These are phyloP conservation scores for Apiospora rasikravindrae DNA, from an alignment of 2,329 filamentous ascomycete genomes.

Conservation along the genomic window DNA sequence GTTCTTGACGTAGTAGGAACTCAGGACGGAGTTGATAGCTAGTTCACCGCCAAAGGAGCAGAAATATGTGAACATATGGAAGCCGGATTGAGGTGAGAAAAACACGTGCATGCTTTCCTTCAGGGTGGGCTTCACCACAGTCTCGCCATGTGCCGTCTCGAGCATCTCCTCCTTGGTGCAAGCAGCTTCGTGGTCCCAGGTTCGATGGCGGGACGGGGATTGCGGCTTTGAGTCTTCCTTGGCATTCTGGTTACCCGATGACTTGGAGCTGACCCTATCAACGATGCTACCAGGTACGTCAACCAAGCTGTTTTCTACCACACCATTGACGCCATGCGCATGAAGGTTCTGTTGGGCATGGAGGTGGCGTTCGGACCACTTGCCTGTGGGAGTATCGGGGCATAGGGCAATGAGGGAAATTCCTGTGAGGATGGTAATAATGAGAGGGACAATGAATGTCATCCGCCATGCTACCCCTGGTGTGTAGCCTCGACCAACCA, in stretches of 20 bases:
- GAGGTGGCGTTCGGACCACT: constrained; percentile 75
- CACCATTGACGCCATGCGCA: constrained; percentile 44
- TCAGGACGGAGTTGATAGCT: constrained; percentile 65
- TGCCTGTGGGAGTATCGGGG: constrained; percentile 81
- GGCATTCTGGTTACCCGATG: constrained; percentile 49
- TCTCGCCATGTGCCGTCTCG: constrained; percentile 58
- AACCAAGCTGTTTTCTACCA: constrained; percentile 49
- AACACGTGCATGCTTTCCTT: constrained; percentile 51
- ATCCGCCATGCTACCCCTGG: constrained; percentile 81
- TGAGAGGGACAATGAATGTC: constrained; percentile 82
- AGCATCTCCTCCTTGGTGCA: constrained; percentile 58
- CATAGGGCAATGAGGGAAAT: constrained; percentile 74
- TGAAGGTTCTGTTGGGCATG: constrained; percentile 59
- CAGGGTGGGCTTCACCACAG: constrained; percentile 61
- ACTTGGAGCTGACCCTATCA: constrained; percentile 43
- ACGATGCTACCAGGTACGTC: constrained; percentile 56
- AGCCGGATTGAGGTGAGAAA: constrained; percentile 59
- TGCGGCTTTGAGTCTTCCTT: constrained; percentile 47
- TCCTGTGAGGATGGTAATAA: constrained; percentile 72
- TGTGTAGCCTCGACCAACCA: constrained; percentile 66
- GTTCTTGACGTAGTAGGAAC: constrained; percentile 64
- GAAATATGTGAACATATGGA: constrained; percentile 62
- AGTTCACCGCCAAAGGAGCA: constrained; percentile 69
- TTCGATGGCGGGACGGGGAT: constrained; percentile 33
- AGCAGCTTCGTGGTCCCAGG: constrained; percentile 50